These are phyloP conservation scores for Phyllosticta citribraziliensis DNA, from an alignment of 2,329 filamentous ascomycete species.

Conservation along the genomic window DNA sequence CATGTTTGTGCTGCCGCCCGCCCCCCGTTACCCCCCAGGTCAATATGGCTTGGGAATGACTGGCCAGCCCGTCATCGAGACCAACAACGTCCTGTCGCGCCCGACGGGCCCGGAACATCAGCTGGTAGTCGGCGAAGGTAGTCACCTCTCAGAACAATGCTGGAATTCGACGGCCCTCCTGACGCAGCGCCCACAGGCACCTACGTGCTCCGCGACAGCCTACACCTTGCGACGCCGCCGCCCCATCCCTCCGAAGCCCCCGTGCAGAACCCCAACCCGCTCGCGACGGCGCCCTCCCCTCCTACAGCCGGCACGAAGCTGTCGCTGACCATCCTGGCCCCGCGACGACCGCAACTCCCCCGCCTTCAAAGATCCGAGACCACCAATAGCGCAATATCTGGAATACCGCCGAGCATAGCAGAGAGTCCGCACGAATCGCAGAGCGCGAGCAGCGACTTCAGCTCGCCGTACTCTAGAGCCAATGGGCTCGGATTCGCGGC, in stretches of 20 bases:
- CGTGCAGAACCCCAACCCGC: slow-evolving; percentile 76
- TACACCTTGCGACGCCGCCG: slow-evolving; percentile 86
- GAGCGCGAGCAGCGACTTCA: slow-evolving; percentile 36
- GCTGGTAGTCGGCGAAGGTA: slow-evolving; percentile 88
- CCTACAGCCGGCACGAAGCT: slow-evolving; percentile 77
- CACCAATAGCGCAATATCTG: slow-evolving; percentile 30
- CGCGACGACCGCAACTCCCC: slow-evolving; percentile 34
- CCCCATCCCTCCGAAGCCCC: slow-evolving; percentile 92
- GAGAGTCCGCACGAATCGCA: slow-evolving; percentile 34
- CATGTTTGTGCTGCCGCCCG: slow-evolving; percentile 10
- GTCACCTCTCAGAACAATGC: slow-evolving; percentile 11
- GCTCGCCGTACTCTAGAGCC: slow-evolving; percentile 21
- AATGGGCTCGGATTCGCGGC: slow-evolving; percentile 4
- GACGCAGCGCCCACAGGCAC: slow-evolving; percentile 50
- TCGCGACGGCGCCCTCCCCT: slow-evolving; percentile 76
- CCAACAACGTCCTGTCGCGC: slow-evolving; percentile 77
- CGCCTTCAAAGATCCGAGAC: slow-evolving; percentile 33
- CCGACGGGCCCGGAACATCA: slow-evolving; percentile 78
- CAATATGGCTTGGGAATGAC: slow-evolving; percentile 39
- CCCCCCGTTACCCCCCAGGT: slow-evolving; percentile 54
- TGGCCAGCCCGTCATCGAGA: slow-evolving; percentile 60
- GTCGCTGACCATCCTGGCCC: slow-evolving; percentile 63
- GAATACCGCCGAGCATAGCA: slow-evolving; percentile 37
- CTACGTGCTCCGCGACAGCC: slow-evolving; percentile 81
- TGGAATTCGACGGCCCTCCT: slow-evolving; percentile 11